phyloP scores from a whole-genome alignment of 1,284 basidiomycete genomes.

The Ganoderma resinaceum region DNA sequence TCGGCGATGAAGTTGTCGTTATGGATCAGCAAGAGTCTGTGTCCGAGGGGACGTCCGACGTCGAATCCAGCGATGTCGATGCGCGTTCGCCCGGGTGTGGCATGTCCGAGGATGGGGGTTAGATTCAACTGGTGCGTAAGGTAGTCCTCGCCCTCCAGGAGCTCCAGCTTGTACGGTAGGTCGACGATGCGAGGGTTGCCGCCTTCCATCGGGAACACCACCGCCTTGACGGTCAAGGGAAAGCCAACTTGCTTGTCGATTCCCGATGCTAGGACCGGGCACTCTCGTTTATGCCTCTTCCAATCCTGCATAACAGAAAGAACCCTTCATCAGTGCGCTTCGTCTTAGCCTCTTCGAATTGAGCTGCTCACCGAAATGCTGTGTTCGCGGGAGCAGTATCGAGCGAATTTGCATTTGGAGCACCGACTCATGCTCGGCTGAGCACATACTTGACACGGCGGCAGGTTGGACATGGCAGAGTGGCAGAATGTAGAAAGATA shows the following conservation, averaged over 20 bases:
- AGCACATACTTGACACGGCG: background rate
- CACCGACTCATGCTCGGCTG: background rate
- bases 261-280: background rate
- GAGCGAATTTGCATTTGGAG: constrained; percentile 1
- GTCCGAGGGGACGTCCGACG: constrained; percentile 1
- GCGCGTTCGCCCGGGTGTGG: background rate
- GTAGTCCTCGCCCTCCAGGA: background rate
- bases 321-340: background rate
- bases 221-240: constrained; percentile 10
- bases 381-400: constrained; percentile 1
- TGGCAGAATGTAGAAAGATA: background rate
- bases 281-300: constrained; percentile 15
- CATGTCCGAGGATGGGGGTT: constrained; percentile 1
- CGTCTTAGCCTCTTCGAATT: background rate
- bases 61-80: constrained; percentile 9
- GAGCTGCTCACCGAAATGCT: background rate
- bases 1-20: constrained; percentile 20
- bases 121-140: background rate
- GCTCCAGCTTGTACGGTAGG: constrained; percentile 6
- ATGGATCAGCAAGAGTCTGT: constrained; percentile 4
- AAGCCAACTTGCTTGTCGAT: constrained; percentile 7
- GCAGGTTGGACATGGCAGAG: background rate
- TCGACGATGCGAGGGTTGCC: constrained; percentile 7
- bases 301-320: constrained; percentile 11
- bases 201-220: constrained; percentile 12